A percentile compares a stretch with the other conserved stretches of the same genome.
phyloP scores from a whole-genome alignment of 495 filamentous ascomycete species.

The Aspergillus ostianus region DNA sequence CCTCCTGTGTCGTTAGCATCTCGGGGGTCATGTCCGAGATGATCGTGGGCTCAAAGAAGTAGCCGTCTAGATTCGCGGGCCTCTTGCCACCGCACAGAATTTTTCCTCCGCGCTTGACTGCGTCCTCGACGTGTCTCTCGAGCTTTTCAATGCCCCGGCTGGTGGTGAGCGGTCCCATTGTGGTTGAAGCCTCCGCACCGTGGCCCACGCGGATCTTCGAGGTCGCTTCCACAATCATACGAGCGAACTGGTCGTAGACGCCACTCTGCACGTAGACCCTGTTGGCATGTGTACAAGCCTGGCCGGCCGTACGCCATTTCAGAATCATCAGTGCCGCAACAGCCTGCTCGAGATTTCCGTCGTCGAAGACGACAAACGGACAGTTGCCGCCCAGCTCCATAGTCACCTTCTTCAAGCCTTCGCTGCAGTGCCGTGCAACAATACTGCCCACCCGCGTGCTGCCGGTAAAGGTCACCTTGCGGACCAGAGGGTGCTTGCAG shows the following conservation, averaged over 20 bases:
- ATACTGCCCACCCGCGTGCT: slow-evolving; percentile 52
- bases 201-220: slow-evolving; percentile 54
- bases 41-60: slow-evolving; percentile 53
- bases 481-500: slow-evolving; percentile 53
- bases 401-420: slow-evolving; percentile 59
- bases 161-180: slow-evolving; percentile 59
- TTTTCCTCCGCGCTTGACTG: slow-evolving; percentile 44
- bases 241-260: slow-evolving; percentile 44
- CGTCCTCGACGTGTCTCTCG: slow-evolving; percentile 52
- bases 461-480: slow-evolving; percentile 67
- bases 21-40: slow-evolving; percentile 43
- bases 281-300: slow-evolving; percentile 63
- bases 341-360: slow-evolving; percentile 57
- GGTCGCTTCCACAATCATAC: slow-evolving; percentile 42
- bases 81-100: slow-evolving; percentile 71
- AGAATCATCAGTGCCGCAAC: slow-evolving; percentile 44
- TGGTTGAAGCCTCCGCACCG: slow-evolving; percentile 46
- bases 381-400: slow-evolving; percentile 68
- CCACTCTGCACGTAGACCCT: slow-evolving; percentile 56
- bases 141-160: slow-evolving; percentile 53
- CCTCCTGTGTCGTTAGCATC: slow-evolving; percentile 51
- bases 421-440: slow-evolving; percentile 45
- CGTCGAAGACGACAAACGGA: slow-evolving; percentile 65
- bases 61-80: slow-evolving; percentile 40
- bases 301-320: slow-evolving; percentile 56